Conservation (phyloP, 768 basidiomycete species). For the Tulasnella sp. region DNA sequence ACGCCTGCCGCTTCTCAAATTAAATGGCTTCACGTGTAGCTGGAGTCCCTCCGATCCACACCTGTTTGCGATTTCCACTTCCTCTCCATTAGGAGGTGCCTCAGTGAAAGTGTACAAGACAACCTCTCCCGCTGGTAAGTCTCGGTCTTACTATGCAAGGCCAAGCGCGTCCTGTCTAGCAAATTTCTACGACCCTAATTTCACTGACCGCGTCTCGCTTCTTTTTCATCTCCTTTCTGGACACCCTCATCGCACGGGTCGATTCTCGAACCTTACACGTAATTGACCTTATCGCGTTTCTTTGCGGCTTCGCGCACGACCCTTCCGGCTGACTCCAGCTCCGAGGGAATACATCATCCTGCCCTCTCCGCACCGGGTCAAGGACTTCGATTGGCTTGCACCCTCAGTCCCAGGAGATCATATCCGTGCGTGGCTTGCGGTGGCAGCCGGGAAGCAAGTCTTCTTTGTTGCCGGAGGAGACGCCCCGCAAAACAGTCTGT, state of each 20-base stretch:
- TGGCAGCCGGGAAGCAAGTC: slow-evolving; percentile 64
- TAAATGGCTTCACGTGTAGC: slow-evolving; percentile 45
- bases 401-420: slow-evolving; percentile 51
- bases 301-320: slow-evolving; percentile 2
- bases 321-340: slow-evolving; percentile 45
- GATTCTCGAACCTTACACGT: background rate
- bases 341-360: slow-evolving; percentile 63
- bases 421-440: slow-evolving; percentile 57
- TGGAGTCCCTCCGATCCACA: slow-evolving; percentile 79
- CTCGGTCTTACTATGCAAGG: background rate
- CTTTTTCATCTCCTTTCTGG: slow-evolving; percentile 15
- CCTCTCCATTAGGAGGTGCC: slow-evolving; percentile 63
- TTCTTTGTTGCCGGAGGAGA: slow-evolving; percentile 45
- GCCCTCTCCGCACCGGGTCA: slow-evolving; percentile 64
- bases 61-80: slow-evolving; percentile 75
- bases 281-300: slow-evolving; percentile 16
- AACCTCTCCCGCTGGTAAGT: slow-evolving; percentile 56
- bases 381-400: slow-evolving; percentile 77
- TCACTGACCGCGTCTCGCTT: slow-evolving; percentile 1
- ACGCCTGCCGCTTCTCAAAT: slow-evolving; percentile 3
- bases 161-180: background rate
- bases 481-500: background rate
- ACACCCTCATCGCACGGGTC: background rate
- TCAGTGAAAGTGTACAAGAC: slow-evolving; percentile 70
- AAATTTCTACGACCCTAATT: background rate